A percentile compares a stretch with the other conserved stretches of the same genome.
phyloP scores from a whole-genome alignment of 108 stramenopile species.

The Cyclotella choctawhatcheeana region DNA sequence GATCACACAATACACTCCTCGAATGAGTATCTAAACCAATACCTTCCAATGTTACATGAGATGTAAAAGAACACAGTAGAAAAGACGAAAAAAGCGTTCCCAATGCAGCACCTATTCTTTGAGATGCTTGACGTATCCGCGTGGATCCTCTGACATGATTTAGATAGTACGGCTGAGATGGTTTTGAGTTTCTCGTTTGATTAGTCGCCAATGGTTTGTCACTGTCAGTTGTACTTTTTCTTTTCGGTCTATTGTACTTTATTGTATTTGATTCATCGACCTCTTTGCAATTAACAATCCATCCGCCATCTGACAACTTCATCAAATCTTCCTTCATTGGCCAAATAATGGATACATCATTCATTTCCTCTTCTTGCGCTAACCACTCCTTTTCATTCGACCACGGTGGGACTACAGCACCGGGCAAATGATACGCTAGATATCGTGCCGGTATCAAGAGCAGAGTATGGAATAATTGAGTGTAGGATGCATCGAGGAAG shows the following conservation, averaged over 20 bases:
- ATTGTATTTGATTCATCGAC: not conserved
- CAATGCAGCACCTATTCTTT: conserved; percentile 29
- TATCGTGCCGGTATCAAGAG: conserved; percentile 25
- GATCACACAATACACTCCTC: conserved; percentile 14
- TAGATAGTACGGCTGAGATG: conserved; percentile 47
- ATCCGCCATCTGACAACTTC: conserved; percentile 19
- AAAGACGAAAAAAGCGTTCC: conserved; percentile 28
- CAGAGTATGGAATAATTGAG: conserved; percentile 28
- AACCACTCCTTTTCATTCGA: conserved; percentile 17
- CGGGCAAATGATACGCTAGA: conserved; percentile 26
- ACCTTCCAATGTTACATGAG: conserved; percentile 17
- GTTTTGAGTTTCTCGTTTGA: too few species aligned
- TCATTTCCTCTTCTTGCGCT: conserved; percentile 28
- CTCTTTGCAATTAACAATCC: conserved; percentile 12
- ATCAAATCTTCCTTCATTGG: conserved; percentile 7
- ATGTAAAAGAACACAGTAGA: conserved; percentile 20
- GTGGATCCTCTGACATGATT: conserved; percentile 52
- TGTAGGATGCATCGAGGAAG: conserved; percentile 39
- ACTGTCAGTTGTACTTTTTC: not conserved
- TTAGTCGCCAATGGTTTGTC: too few species aligned
- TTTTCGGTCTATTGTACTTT: not conserved
- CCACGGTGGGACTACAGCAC: conserved; percentile 25
- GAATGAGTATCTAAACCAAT: conserved; percentile 21
- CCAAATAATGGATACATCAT: conserved; percentile 36
- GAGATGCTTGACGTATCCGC: conserved; percentile 39